Base-by-base conservation (phyloP, 2,329 filamentous ascomycete species). In the Ceratocystis destructans region DNA sequence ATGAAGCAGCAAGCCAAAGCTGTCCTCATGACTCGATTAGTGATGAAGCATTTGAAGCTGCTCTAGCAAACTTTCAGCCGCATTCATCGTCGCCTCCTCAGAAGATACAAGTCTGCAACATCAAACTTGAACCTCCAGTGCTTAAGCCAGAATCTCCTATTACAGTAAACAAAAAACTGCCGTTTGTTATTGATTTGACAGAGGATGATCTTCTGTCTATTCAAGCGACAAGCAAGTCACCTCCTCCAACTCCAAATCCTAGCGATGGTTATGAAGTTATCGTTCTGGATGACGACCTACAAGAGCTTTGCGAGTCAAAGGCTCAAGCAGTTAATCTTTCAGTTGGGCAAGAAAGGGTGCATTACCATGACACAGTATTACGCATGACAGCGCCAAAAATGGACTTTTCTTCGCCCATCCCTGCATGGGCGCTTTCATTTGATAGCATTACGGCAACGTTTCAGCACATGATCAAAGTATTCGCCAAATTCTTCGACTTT, bases 331-430 rank as follows among this genome's bases (percentile, higher is more conserved):
- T 66, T 0, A 41, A 25, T 8, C 25, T 20, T 31, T 44, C 41
- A 17, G 53, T 71, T 5, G 72, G 73, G 45, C 71, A 73, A 65
- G 75, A 77, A 50, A 69, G 69, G 12, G 59, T 75, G 1, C 68
- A 73, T 25, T 67, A 70, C 22, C 57, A 67, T 4, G 70, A 73
- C 17, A 70, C 71, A 3, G 66, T 71, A 0, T 67, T 73, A 4
- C 71, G 74, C 31, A 53, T 76, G 22, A 67, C 70, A 1, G 70
- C 74, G 50, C 74, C 74, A 5, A 45, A 66, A 6, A 59, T 75
- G 28, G 68, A 72, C 37, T 75, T 74, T 48, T 67, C 68, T 1
- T 69, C 70, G 25, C 66, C 71, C 15, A 55, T 66, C 4, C 69
- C 71, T 1, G 68, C 69, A 45, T 76, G 74, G 74, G 28, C 20